Conservation (phyloP, 306 rosid species). For the Dalbergia cultrata region DNA sequence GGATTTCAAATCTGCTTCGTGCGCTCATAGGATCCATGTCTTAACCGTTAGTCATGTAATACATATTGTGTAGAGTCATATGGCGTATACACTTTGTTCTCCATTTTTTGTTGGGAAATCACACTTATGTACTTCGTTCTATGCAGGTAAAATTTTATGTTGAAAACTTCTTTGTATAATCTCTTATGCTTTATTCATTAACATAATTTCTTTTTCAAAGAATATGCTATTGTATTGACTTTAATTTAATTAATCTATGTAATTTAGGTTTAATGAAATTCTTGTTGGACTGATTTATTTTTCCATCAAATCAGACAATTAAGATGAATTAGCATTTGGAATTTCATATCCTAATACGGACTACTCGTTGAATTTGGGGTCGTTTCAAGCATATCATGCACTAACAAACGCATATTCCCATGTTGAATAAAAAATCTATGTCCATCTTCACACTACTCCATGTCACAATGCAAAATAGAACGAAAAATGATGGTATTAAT, state of each 20-base stretch:
- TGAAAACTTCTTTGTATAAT: too few species aligned
- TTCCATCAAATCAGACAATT: not conserved
- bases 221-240: too few species aligned
- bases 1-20: not conserved
- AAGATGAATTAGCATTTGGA: not conserved
- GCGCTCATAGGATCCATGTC: not conserved
- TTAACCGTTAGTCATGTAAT: not conserved
- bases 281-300: not conserved
- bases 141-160: not conserved
- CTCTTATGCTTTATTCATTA: too few species aligned
- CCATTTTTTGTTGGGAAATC: not conserved
- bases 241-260: too few species aligned
- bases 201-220: too few species aligned
- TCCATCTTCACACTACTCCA: conserved; percentile 49
- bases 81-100: not conserved
- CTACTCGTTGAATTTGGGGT: not conserved
- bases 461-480: conserved; percentile 54
- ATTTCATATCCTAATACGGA: too few species aligned
- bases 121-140: not conserved
- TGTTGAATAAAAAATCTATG: conserved; percentile 33
- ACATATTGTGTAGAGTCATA: not conserved
- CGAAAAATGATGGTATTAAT: conserved; percentile 54
- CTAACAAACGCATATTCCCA: conserved; percentile 42
- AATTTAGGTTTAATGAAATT: too few species aligned
- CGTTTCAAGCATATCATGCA: conserved; percentile 26